Percentiles rank a stretch among this genome's conserved stretches.
These are phyloP conservation scores for Mycosphaerella arachidis DNA, from an alignment of 2,329 filamentous ascomycete species.

Conservation along the genomic window DNA sequence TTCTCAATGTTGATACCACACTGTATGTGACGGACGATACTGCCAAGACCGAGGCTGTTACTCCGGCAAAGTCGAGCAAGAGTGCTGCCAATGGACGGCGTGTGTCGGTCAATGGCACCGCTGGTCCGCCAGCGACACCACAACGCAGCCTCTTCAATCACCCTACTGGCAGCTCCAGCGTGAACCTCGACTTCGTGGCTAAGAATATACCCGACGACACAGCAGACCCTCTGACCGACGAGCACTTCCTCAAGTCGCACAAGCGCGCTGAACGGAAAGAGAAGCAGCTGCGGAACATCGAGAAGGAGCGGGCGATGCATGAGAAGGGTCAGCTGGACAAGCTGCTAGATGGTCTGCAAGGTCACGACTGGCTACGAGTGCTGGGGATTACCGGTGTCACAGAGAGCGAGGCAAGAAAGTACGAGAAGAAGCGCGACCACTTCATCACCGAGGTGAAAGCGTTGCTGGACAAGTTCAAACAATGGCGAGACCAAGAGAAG, in stretches of 20 bases:
- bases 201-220: constrained; percentile 32
- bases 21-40: constrained; percentile 31
- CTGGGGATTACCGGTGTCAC: constrained; percentile 86
- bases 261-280: constrained; percentile 60
- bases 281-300: constrained; percentile 64
- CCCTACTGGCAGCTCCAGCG: constrained; percentile 19
- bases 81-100: constrained; percentile 5
- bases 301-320: constrained; percentile 62
- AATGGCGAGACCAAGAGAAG: constrained; percentile 88
- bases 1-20: constrained; percentile 26
- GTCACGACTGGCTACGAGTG: constrained; percentile 86
- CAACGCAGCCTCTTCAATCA: constrained; percentile 12
- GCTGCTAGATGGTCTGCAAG: constrained; percentile 74
- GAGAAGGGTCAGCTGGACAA: constrained; percentile 63
- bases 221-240: constrained; percentile 54
- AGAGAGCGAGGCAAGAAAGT: constrained; percentile 78
- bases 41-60: constrained; percentile 7
- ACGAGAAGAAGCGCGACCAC: constrained; percentile 77
- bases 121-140: constrained; percentile 12
- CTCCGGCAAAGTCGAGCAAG: constrained; percentile 14
- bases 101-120: constrained; percentile 15
- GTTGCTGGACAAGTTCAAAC: constrained; percentile 80
- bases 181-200: constrained; percentile 23
- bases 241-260: constrained; percentile 55
- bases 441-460: constrained; percentile 79